Percentiles rank a stretch among this genome's conserved stretches.
These are phyloP conservation scores for Beta corolliflora DNA, from an alignment of 179 eudicot genomes.

Conservation along the genomic window DNA sequence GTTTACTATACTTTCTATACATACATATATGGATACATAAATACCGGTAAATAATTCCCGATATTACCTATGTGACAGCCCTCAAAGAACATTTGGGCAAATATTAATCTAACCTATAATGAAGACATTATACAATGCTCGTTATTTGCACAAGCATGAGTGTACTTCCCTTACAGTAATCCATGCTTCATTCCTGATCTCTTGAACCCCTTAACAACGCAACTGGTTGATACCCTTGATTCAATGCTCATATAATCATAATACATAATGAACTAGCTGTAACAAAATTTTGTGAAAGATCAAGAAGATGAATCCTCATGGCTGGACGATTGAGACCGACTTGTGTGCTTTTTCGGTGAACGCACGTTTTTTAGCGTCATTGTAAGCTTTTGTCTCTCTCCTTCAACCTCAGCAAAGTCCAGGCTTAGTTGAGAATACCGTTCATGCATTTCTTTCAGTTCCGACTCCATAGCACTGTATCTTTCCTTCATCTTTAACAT, in stretches of 20 bases:
- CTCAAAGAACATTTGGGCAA: slow-evolving; percentile 9
- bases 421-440: slow-evolving; percentile 90
- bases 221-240: background rate
- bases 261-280: background rate
- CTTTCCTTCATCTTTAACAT: slow-evolving; percentile 77
- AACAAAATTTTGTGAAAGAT: slow-evolving; percentile 4
- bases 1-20: slow-evolving; percentile 16
- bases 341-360: slow-evolving; percentile 46
- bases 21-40: slow-evolving; percentile 24
- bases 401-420: slow-evolving; percentile 95
- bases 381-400: slow-evolving; percentile 85
- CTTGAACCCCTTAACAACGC: background rate
- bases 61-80: slow-evolving; percentile 28
- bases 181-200: background rate
- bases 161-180: background rate
- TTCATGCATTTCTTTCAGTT: slow-evolving; percentile 83
- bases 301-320: slow-evolving; percentile 25
- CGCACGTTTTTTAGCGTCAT: slow-evolving; percentile 80
- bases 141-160: slow-evolving; percentile 30
- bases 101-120: slow-evolving; percentile 11
- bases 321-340: slow-evolving; percentile 32
- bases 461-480: slow-evolving; percentile 56
- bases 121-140: slow-evolving; percentile 25
- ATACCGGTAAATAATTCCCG: slow-evolving; percentile 6
- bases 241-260: background rate